Conservation (phyloP, 192 early-diverging fungal species). For the Spizellomyces punctatus region DNA sequence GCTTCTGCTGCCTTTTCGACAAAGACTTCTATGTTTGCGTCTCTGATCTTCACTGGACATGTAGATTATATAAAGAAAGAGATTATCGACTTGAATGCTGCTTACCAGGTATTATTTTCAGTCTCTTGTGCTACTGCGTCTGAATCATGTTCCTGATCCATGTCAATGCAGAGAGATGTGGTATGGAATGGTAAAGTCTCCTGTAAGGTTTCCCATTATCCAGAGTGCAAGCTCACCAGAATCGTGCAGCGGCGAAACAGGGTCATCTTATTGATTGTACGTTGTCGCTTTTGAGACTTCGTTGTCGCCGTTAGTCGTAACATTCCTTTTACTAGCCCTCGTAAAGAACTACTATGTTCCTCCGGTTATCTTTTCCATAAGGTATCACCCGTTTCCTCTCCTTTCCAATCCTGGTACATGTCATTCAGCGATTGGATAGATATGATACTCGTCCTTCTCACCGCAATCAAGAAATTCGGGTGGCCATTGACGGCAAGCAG, state of each 20-base stretch:
- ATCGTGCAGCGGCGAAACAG: constrained; percentile 5
- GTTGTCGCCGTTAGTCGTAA: neutral
- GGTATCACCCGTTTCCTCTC: neutral
- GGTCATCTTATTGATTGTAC: constrained; percentile 33
- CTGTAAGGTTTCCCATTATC: neutral
- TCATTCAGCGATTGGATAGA: neutral
- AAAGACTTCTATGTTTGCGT: no score
- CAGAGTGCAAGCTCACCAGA: neutral
- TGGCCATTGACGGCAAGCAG: constrained; percentile 33
- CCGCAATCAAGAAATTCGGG: neutral
- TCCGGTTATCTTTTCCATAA: constrained; percentile 29
- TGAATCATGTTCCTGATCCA: neutral
- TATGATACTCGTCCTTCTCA: neutral
- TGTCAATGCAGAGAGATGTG: constrained; percentile 18
- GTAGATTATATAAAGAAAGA: constrained; percentile 7
- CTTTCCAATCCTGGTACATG: no score
- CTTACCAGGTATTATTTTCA: constrained; percentile 15
- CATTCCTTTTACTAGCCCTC: neutral
- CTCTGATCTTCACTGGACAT: no score
- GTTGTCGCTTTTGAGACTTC: neutral
- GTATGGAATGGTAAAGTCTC: constrained; percentile 21
- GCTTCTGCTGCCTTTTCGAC: no score
- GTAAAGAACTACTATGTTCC: constrained; percentile 36
- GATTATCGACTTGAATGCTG: constrained; percentile 17
- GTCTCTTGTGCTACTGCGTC: neutral